Evolutionary conservation across 2,329 filamentous ascomycete genomes (phyloP).

Genomic region (Teratosphaeria zuluensis): DNA sequence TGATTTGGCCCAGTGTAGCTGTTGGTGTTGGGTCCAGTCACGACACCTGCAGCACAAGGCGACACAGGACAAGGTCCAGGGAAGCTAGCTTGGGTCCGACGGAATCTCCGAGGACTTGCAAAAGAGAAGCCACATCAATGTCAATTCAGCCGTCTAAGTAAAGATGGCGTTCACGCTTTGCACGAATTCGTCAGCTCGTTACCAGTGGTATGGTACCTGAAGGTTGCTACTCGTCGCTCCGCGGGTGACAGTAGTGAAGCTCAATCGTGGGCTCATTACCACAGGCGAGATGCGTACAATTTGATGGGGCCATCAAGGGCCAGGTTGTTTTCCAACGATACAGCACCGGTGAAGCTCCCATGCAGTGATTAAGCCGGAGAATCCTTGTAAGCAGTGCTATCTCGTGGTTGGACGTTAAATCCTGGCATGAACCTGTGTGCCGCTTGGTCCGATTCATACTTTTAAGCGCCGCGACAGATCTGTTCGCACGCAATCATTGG

Average conservation of each 20-base stretch:
- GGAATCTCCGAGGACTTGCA: neutral
- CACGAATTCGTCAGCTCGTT: neutral
- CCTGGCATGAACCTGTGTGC: neutral
- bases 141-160: neutral
- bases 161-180: neutral
- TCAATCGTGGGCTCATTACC: neutral
- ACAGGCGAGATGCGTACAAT: neutral
- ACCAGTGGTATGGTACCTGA: neutral
- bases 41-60: neutral
- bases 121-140: neutral
- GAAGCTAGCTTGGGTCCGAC: neutral
- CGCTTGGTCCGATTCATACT: neutral
- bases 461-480: neutral
- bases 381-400: neutral
- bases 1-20: neutral
- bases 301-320: neutral
- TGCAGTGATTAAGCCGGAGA: neutral
- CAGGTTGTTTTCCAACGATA: neutral
- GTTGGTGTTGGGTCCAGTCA: neutral
- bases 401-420: neutral
- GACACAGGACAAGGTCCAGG: neutral
- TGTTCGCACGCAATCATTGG: neutral
- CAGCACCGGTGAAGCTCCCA: neutral
- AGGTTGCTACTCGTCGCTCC: neutral
- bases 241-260: neutral